Evolutionary conservation across 805 yeast genomes (phyloP).

Genomic region (Wickerhamomyces ciferrii): DNA sequence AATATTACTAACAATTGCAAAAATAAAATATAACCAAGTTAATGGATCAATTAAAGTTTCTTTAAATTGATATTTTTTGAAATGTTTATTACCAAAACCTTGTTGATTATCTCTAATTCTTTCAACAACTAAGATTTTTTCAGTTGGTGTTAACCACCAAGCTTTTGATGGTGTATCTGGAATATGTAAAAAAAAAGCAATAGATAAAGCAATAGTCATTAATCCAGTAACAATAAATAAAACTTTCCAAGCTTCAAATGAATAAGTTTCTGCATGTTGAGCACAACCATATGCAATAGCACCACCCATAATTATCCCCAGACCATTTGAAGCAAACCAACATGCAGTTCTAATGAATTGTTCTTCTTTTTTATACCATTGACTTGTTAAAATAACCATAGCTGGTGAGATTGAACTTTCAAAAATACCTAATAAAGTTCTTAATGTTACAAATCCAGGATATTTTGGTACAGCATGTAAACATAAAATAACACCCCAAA

Average conservation of each 20-base stretch:
- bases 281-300: conserved; percentile 41
- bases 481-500: conserved; percentile 45
- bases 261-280: conserved; percentile 23
- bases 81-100: conserved; percentile 36
- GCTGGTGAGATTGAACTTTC: conserved; percentile 35
- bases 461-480: conserved; percentile 37
- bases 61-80: conserved; percentile 30
- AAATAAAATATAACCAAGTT: conserved; percentile 32
- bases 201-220: conserved; percentile 42
- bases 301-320: conserved; percentile 36
- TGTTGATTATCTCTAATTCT: conserved; percentile 38
- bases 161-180: conserved; percentile 43
- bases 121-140: conserved; percentile 34
- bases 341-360: conserved; percentile 25
- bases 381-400: conserved; percentile 13
- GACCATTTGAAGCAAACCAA: conserved; percentile 27
- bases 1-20: conserved; percentile 25
- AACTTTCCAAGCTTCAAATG: conserved; percentile 45
- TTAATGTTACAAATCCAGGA: conserved; percentile 37
- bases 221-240: conserved; percentile 49
- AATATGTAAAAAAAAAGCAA: conserved; percentile 33
- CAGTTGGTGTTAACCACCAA: conserved; percentile 32
- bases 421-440: conserved; percentile 44
- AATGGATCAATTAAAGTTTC: conserved; percentile 36
- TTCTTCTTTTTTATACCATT: conserved; percentile 20